Conservation (phyloP, 176 grass and related monocot species). For the Rhipidocladum racemiflorum region DNA sequence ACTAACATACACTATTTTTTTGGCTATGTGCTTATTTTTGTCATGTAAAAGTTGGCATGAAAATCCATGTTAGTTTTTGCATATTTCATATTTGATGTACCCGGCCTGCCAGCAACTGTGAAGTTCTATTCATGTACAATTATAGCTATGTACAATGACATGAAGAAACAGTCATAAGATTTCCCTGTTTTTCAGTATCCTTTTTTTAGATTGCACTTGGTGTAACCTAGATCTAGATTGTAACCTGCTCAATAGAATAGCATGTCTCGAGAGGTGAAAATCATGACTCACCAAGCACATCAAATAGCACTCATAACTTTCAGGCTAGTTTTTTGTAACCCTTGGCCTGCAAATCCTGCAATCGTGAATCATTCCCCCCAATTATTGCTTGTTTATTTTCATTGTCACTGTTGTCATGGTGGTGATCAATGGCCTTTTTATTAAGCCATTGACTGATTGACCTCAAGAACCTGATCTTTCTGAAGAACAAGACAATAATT, state of each 20-base stretch:
- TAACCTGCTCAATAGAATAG: neutral
- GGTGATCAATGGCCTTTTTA: neutral
- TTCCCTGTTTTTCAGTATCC: neutral
- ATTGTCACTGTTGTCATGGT: neutral
- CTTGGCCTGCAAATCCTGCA: neutral
- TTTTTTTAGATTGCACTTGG: neutral
- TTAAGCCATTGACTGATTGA: neutral
- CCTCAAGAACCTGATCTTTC: neutral
- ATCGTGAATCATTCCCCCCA: neutral
- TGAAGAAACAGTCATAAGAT: neutral
- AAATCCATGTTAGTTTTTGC: neutral
- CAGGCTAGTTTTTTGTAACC: neutral
- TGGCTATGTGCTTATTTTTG: neutral
- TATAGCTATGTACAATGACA: neutral
- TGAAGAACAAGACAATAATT: neutral
- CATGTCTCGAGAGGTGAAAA: neutral
- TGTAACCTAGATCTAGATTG: neutral
- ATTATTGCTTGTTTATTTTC: neutral
- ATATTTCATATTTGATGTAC: neutral
- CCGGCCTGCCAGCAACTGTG: too few species aligned
- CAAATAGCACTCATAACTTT: neutral
- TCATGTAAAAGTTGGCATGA: neutral
- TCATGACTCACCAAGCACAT: neutral
- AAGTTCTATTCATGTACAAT: neutral
- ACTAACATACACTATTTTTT: neutral